A percentile compares a stretch with the other conserved stretches of the same genome.
Conservation (phyloP, 371 early-diverging fungal species). For the Dentiscutata heterogama region DNA sequence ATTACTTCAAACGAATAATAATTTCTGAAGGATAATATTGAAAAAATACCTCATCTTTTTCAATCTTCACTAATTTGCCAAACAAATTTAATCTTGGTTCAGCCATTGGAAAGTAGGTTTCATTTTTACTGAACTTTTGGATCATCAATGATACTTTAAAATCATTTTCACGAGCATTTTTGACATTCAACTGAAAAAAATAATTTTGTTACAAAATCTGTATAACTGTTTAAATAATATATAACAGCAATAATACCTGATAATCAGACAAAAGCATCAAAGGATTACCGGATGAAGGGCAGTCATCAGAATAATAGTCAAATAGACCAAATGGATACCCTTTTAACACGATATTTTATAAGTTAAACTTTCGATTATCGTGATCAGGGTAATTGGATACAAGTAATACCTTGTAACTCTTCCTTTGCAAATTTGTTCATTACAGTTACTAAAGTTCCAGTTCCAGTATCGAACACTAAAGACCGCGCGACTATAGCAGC, state of each 20-base stretch:
- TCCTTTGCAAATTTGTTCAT: conserved; percentile 48
- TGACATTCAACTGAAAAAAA: conserved; percentile 46
- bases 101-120: conserved; percentile 47
- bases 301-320: conserved; percentile 65
- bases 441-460: conserved; percentile 54
- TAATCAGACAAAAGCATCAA: conserved; percentile 59
- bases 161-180: conserved; percentile 47
- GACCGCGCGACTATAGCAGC: conserved; percentile 51
- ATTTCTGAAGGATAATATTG: background rate
- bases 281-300: conserved; percentile 58
- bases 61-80: conserved; percentile 53
- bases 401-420: conserved; percentile 36
- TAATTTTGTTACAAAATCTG: background rate
- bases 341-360: conserved; percentile 8
- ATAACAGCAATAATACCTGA: conserved; percentile 51
- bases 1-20: background rate
- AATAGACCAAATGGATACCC: conserved; percentile 67
- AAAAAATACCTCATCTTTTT: conserved; percentile 44
- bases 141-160: conserved; percentile 52
- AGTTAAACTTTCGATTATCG: background rate
- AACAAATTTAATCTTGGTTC: conserved; percentile 47
- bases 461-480: conserved; percentile 49
- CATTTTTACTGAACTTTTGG: conserved; percentile 44
- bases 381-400: background rate
- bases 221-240: background rate